phyloP scores from a whole-genome alignment of 495 filamentous ascomycete species.

The Neurospora sp. region DNA sequence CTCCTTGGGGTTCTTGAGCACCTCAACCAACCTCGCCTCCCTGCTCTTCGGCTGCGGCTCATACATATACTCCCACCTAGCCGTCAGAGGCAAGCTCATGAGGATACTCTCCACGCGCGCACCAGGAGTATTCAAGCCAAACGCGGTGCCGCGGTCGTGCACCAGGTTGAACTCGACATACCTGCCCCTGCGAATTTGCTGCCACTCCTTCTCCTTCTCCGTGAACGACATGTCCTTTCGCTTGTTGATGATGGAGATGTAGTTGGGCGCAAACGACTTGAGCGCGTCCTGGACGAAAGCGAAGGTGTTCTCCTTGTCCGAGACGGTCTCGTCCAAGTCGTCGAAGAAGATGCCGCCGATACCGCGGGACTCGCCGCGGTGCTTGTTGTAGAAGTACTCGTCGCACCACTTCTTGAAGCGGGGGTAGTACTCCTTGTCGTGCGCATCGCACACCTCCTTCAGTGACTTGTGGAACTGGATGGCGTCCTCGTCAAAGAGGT shows the following conservation, averaged over 20 bases:
- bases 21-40: conserved; percentile 67
- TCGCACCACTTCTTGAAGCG: conserved; percentile 98
- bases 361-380: conserved; percentile 81
- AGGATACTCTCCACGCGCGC: conserved; percentile 91
- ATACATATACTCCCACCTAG: conserved; percentile 94
- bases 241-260: conserved; percentile 76
- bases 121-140: conserved; percentile 87
- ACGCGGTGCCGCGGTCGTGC: conserved; percentile 91
- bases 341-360: conserved; percentile 98
- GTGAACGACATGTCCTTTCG: conserved; percentile 89
- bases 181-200: conserved; percentile 81
- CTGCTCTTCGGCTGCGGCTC: conserved; percentile 61
- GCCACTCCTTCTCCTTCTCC: conserved; percentile 82
- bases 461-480: conserved; percentile 92
- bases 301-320: conserved; percentile 80
- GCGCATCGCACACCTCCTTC: conserved; percentile 87
- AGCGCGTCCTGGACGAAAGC: conserved; percentile 81
- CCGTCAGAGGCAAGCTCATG: conserved; percentile 92
- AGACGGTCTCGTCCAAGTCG: conserved; percentile 74
- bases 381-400: conserved; percentile 88
- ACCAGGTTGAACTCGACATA: conserved; percentile 99
- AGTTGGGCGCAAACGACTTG: conserved; percentile 80
- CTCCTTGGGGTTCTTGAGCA: conserved; percentile 75
- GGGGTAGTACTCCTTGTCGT: conserved; percentile 87
- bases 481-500: conserved; percentile 93